Percentiles rank a stretch among this genome's conserved stretches.
Evolutionary conservation across 257 asterid species (phyloP).

Genomic region (Handroanthus guayacan): DNA sequence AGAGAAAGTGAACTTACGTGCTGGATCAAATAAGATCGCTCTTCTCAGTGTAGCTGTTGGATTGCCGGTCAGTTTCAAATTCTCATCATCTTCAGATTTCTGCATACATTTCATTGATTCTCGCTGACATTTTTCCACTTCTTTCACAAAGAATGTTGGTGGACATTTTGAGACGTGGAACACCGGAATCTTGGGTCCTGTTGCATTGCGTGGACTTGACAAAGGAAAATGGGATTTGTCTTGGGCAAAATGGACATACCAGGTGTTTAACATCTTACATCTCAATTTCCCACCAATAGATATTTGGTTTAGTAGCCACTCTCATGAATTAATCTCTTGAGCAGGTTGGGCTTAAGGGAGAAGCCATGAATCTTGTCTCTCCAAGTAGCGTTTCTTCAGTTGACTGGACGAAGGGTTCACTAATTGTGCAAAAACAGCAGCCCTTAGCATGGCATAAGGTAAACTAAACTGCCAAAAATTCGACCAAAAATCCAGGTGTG

Average conservation of each 20-base stretch:
- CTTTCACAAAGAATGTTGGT: conserved; percentile 70
- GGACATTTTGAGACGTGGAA: conserved; percentile 88
- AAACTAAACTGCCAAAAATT: not conserved
- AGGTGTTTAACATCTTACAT: conserved; percentile 50
- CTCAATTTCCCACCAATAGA: conserved; percentile 3
- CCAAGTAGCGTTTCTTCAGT: conserved; percentile 68
- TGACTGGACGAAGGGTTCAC: conserved; percentile 84
- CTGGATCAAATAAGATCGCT: conserved; percentile 76
- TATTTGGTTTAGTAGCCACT: not conserved
- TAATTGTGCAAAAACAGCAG: conserved; percentile 70
- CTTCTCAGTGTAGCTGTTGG: conserved; percentile 97
- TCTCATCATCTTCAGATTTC: not conserved
- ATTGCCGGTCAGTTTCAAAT: conserved; percentile 71
- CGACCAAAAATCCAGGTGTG: no score
- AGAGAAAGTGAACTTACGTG: conserved; percentile 65
- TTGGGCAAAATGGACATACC: conserved; percentile 90
- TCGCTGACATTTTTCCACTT: conserved; percentile 25
- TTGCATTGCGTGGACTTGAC: conserved; percentile 78
- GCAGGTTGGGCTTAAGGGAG: conserved; percentile 98
- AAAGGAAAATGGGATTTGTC: conserved; percentile 83
- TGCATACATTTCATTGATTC: not conserved
- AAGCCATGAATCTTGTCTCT: conserved; percentile 78
- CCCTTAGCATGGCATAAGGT: conserved; percentile 99
- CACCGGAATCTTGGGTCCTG: conserved; percentile 85
- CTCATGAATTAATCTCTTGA: conserved; percentile 33